Percentiles rank a stretch among this genome's conserved stretches.
phyloP scores from a whole-genome alignment of 108 stramenopile genomes.

The Nitzschia sp. region DNA sequence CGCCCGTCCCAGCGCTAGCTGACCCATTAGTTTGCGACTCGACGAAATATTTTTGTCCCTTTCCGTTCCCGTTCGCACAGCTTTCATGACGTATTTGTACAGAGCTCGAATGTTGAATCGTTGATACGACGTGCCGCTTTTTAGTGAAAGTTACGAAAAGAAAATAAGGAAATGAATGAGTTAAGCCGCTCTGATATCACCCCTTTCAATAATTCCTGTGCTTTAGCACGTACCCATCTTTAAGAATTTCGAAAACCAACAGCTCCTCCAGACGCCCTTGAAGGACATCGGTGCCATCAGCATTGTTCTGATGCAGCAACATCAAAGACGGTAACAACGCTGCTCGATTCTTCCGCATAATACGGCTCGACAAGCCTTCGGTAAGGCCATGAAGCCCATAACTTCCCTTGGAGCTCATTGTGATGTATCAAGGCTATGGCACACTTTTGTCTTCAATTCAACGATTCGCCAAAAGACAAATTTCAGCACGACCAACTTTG shows the following conservation, averaged over 20 bases:
- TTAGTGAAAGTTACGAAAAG: slow-evolving; percentile 10
- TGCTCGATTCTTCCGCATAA: slow-evolving; percentile 13
- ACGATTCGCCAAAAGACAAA: no score
- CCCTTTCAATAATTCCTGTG: background rate
- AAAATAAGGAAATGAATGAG: background rate
- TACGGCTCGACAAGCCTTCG: slow-evolving; percentile 18
- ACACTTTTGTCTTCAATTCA: no score
- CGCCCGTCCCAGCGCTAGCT: slow-evolving; percentile 19
- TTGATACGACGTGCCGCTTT: slow-evolving; percentile 17
- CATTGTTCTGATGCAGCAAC: background rate
- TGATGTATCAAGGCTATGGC: no score
- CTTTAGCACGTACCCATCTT: slow-evolving; percentile 50
- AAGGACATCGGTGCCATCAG: slow-evolving; percentile 8
- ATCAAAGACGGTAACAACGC: slow-evolving; percentile 14
- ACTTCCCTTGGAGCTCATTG: background rate
- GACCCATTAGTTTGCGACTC: background rate
- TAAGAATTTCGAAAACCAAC: slow-evolving; percentile 67
- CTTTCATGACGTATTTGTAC: slow-evolving; percentile 67
- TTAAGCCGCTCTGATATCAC: no score
- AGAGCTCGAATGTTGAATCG: slow-evolving; percentile 56
- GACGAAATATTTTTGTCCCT: background rate
- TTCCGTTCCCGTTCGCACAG: slow-evolving; percentile 31
- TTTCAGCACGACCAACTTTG: no score
- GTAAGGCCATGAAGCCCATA: slow-evolving; percentile 11
- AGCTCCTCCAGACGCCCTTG: slow-evolving; percentile 69